Evolutionary conservation across 225 moss, liverwort and hornwort genomes (phyloP).

Genomic region (Antitrichia curtipendula): DNA sequence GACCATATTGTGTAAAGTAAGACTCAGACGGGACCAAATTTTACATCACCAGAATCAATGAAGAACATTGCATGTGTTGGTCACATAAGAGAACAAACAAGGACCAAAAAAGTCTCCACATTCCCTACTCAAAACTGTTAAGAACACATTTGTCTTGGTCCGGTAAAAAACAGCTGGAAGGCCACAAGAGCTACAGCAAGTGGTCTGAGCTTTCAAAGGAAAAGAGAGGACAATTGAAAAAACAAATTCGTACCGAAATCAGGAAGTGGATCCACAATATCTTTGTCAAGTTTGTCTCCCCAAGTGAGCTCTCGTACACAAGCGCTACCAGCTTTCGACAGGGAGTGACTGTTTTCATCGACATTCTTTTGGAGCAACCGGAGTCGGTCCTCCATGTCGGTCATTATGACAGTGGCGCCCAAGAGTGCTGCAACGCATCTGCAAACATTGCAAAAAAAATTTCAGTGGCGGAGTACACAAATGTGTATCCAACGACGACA

Average conservation of each 20-base stretch:
- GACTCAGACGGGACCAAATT: not conserved
- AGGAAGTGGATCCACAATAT: conserved; percentile 47
- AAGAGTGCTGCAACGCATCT: conserved; percentile 75
- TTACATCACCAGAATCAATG: not conserved
- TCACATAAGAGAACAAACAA: not conserved
- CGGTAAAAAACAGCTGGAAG: not conserved
- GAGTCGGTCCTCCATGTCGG: conserved; percentile 74
- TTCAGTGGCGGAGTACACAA: not conserved
- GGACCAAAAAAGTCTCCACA: not conserved
- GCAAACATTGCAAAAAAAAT: not conserved
- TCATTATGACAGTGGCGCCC: conserved; percentile 59
- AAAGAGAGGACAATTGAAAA: not conserved
- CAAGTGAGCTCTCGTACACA: conserved; percentile 63
- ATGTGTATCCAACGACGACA: not conserved
- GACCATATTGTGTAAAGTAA: not conserved
- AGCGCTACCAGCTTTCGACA: conserved; percentile 32
- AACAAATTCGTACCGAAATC: conserved; percentile 37
- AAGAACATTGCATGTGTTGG: not conserved
- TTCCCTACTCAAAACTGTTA: not conserved
- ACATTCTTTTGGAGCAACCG: conserved; percentile 82
- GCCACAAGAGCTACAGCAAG: not conserved
- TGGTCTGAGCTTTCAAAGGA: not conserved
- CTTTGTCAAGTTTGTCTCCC: conserved; percentile 58
- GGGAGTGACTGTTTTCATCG: conserved; percentile 47
- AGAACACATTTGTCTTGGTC: not conserved